These are phyloP conservation scores for Botryotinia calthae DNA, from an alignment of 2,329 filamentous ascomycete genomes.

Conservation along the genomic window DNA sequence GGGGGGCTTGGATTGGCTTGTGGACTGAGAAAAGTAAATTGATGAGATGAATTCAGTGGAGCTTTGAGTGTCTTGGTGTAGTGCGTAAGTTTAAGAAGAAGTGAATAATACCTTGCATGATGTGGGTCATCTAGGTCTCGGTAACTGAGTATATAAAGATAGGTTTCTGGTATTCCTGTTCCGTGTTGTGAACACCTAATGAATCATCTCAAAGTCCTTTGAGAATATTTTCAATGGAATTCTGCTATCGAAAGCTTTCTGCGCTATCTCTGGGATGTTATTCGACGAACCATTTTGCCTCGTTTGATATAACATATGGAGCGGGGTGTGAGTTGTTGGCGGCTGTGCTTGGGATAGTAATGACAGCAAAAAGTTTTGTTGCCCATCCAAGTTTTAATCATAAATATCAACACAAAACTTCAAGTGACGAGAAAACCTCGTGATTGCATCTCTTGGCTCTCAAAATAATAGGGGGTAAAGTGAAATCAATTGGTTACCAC, in stretches of 20 bases:
- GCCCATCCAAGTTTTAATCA: accelerated
- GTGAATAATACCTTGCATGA: neutral
- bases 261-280: no score
- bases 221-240: no score
- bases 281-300: neutral
- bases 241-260: no score
- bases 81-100: neutral
- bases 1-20: no score
- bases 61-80: neutral
- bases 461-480: neutral
- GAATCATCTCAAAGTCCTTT: neutral
- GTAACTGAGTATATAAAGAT: neutral
- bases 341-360: neutral
- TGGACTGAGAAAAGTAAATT: neutral
- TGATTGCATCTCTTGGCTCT: neutral
- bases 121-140: neutral
- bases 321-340: no score
- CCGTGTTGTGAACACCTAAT: neutral
- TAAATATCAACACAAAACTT: accelerated
- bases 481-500: no score
- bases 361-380: neutral
- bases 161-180: neutral
- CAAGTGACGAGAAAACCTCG: neutral
- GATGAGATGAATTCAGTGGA: neutral
- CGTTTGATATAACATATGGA: neutral